These are phyloP conservation scores for Acorus gramineus DNA, from an alignment of 106 monocot genomes.

Conservation along the genomic window DNA sequence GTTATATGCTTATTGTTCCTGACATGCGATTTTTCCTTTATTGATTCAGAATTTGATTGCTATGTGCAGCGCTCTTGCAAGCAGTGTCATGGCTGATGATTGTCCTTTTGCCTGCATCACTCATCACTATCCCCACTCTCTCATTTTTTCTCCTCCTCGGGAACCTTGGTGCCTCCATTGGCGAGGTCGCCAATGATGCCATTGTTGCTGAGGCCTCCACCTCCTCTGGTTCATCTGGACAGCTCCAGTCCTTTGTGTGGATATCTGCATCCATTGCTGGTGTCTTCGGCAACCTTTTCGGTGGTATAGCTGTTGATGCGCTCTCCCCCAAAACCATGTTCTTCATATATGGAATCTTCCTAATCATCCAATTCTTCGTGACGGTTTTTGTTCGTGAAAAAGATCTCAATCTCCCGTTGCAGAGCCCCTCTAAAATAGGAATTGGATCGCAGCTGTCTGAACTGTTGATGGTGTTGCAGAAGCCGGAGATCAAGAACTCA, in stretches of 20 bases:
- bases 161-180: constrained; percentile 73
- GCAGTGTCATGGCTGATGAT: constrained; percentile 77
- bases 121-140: constrained; percentile 34
- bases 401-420: constrained; percentile 42
- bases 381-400: constrained; percentile 38
- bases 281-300: constrained; percentile 59
- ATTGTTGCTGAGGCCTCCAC: constrained; percentile 56
- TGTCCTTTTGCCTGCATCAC: constrained; percentile 28
- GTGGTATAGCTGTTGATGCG: constrained; percentile 37
- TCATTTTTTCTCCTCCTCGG: constrained; percentile 56
- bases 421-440: constrained; percentile 9
- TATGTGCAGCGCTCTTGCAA: constrained; percentile 64
- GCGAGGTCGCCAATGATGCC: constrained; percentile 84
- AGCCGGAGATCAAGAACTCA: constrained; percentile 43
- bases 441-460: constrained; percentile 34
- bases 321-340: constrained; percentile 51
- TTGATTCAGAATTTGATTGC: neutral
- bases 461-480: constrained; percentile 24
- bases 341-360: constrained; percentile 40
- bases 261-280: constrained; percentile 46
- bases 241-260: constrained; percentile 65
- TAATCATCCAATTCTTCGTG: constrained; percentile 35
- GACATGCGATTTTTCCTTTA: too few species aligned
- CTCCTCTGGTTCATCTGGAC: constrained; percentile 18
- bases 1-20: too few species aligned